Evolutionary conservation across 192 early-diverging fungal species (phyloP), one percentile per base, ranked within the genome.

Genomic region (Cetraspora pellucida): DNA sequence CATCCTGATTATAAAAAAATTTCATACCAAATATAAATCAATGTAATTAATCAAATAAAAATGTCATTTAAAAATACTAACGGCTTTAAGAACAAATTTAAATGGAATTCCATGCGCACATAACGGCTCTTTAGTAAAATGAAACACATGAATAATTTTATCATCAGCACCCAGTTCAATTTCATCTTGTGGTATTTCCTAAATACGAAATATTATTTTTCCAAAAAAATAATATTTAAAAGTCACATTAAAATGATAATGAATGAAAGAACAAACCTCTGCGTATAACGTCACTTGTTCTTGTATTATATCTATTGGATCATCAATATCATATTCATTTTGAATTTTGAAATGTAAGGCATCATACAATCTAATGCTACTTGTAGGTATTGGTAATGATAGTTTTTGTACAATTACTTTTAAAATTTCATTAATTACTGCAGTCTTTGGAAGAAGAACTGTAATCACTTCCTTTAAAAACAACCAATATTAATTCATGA

Each of bases 371-470:
- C 89, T 86, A 64, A 95, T 70, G 25, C 81, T 79, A n/a, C n/a
- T n/a, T 47, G 83, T 77, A 57, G 87, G 82, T 43, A 79, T 65
- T 2, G 79, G 74, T 16, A 81, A 79, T 69, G 86, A 85, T 45
- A 87, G 79, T 66, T 90, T 91, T 14, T 77, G 75, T 13, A 82
- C 75, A 14, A 92, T 65, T 1, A 78, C 84, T 21, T 83, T 85
- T 9, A 89, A 67, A 2, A 95, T 49, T n/a, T 85, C 82, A 23
- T 71, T 78, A 19, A 90, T 71, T 19, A 71, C 72, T n/a, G 83
- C 83, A 7, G 77, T 80, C 79, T 96, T 94, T 47, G 87, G 83
- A 47, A 97, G 80, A 2, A 94, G 81, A 8, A 97, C 68, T 14
- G 93, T 91, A 44, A 92, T 75, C n/a, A 85, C 70, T 1, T 64